phyloP scores from a whole-genome alignment of 352 stramenopile species.

The Phytophthora fragariae region DNA sequence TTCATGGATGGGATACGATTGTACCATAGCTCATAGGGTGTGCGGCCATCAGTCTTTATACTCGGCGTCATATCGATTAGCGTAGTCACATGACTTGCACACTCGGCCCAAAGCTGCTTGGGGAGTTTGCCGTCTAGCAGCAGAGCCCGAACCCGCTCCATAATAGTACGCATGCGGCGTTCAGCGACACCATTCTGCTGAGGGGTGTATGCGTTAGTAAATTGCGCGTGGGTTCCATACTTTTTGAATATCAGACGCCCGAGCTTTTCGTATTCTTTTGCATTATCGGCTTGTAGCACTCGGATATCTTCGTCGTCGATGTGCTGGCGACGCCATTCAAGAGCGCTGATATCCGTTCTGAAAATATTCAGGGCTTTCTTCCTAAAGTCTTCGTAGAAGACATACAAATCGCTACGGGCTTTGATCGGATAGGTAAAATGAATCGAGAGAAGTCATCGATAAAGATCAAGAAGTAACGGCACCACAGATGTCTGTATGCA shows the following conservation, averaged over 20 bases:
- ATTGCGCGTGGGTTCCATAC: conserved; percentile 21
- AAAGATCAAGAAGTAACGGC: neutral
- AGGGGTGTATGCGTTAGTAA: conserved; percentile 16
- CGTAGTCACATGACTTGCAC: conserved; percentile 14
- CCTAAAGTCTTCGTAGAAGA: neutral
- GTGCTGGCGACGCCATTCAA: neutral
- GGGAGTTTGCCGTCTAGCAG: conserved; percentile 12
- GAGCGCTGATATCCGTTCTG: neutral
- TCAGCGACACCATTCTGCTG: conserved; percentile 17
- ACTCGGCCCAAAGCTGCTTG: conserved; percentile 14
- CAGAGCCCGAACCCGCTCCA: conserved; percentile 6
- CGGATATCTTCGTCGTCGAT: conserved; percentile 2
- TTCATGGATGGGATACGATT: conserved; percentile 3
- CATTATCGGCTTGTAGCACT: conserved; percentile 2
- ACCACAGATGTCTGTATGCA: too few species aligned
- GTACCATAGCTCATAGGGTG: conserved; percentile 12
- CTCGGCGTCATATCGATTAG: conserved; percentile 18
- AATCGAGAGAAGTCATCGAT: neutral
- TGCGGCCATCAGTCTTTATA: neutral
- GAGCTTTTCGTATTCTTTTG: conserved; percentile 17
- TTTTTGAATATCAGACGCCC: neutral
- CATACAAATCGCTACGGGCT: neutral
- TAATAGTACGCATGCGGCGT: neutral
- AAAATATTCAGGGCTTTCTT: neutral
- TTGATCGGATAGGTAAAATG: neutral